Base-by-base conservation (phyloP, 73 alveolate species). In the Paramecium pentaurelia region DNA sequence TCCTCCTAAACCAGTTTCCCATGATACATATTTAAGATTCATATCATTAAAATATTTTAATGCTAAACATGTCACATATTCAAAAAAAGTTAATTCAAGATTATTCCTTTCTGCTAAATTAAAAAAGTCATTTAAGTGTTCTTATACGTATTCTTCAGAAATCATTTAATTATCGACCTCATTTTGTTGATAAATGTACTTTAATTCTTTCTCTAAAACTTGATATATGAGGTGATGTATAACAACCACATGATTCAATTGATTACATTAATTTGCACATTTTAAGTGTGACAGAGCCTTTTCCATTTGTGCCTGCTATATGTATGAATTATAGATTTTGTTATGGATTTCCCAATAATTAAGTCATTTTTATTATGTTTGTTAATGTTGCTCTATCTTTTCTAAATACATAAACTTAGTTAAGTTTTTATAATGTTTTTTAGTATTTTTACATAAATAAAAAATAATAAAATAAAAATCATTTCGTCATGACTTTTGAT, bases 291-390 rank as follows among this genome's bases (percentile, higher is more conserved):
- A 97, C 98, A 3, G 98, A 77, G 12, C 99, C 99, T 86, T 97
- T 97, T 22, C 99, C 99, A 90, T 97, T 97, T 3, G 99, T 96
- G 7, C 99, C 99, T 0, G 99, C 97, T 14, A 97, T 84, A 60
- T 97, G 99, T 10, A 97, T 86, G 86, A 44, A 88, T 77, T 89
- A 77, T 18, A 88, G 86, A 54, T 49, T 27, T 49, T 12, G 1
- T 8, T 49, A 12, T 49, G 60, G 60, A 49, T 49, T 49, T 49
- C 60, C 60, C 8, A 49, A 14, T 49, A 49, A 25, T 80, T 80
- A 27, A 3, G 75, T 49, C 28, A 80, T 45, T 80, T 40, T 47
- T 22, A 44, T 8, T 37, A 80, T 80, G 12, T 80, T 49, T n/a
- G 45, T 3, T 11, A 80, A 44, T 32, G 47, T 42, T 2, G 49